Percentiles rank a stretch among this genome's conserved stretches.
phyloP scores from a whole-genome alignment of 306 rosid genomes.

The Neltuma alba region DNA sequence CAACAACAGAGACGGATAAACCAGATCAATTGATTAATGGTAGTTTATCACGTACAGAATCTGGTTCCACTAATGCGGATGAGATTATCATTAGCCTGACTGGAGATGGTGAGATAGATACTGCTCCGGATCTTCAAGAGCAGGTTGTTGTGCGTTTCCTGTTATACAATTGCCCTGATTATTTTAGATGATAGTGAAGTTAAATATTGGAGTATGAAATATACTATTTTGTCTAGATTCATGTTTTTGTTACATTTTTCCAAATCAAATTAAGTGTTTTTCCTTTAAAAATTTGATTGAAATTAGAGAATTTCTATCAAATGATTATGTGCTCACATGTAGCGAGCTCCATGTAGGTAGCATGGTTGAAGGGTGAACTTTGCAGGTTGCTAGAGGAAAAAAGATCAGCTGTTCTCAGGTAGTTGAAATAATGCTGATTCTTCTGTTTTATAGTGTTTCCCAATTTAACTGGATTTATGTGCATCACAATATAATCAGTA shows the following conservation, averaged over 20 bases:
- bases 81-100: slow-evolving; percentile 76
- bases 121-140: slow-evolving; percentile 85
- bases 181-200: slow-evolving; percentile 25
- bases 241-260: background rate
- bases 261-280: background rate
- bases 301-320: slow-evolving; percentile 14
- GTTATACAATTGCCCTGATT: slow-evolving; percentile 3
- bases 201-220: slow-evolving; percentile 5
- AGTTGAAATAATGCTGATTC: slow-evolving; percentile 17
- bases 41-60: slow-evolving; percentile 69
- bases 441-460: background rate
- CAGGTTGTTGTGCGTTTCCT: slow-evolving; percentile 59
- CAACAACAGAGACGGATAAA: slow-evolving; percentile 56
- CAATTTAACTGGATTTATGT: background rate
- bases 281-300: background rate
- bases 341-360: slow-evolving; percentile 66
- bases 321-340: slow-evolving; percentile 35
- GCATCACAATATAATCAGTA: background rate
- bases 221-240: background rate
- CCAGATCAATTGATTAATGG: slow-evolving; percentile 51
- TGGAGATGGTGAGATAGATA: slow-evolving; percentile 80
- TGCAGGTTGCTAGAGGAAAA: slow-evolving; percentile 87
- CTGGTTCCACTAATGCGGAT: slow-evolving; percentile 90
- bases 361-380: slow-evolving; percentile 84
- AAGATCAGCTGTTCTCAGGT: slow-evolving; percentile 94